Evolutionary conservation across 768 basidiomycete species (phyloP), one percentile per base, ranked within the genome.

Genomic region (Lenzites betulinus): DNA sequence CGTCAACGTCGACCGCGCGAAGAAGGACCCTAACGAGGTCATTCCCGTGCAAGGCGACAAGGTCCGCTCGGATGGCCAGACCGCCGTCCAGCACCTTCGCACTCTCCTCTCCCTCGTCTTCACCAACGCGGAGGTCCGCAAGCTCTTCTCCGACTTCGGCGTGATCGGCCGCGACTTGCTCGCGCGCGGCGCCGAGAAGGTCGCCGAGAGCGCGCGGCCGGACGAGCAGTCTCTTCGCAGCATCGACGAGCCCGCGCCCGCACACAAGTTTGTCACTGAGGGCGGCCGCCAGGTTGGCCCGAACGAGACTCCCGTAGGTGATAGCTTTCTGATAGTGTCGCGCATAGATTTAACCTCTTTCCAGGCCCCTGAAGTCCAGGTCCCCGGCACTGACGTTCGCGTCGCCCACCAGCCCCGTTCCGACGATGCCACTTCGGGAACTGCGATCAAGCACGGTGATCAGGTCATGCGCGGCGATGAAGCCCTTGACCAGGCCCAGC

Each of bases 121-220:
- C 65, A 96, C 95, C 72, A 98, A 98, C 77, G 89, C 90, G 0
- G 92, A 96, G 76, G 88, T 90, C 28, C 88, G 94, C 69, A 96
- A 97, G 72, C 86, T 97, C 41, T 74, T 95, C 54, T 82, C 84
- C 2, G 92, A 94, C 73, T 87, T 90, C 62, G 82, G 84, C 13
- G 71, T 88, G 60, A 86, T 93, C 53, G 90, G 91, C 0, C 88
- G 93, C 49, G 93, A 96, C 72, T 78, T 97, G 55, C 84, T 96
- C 64, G 84, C 92, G 5, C 65, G 65, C 35, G 83, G 83, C 20
- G 87, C 90, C 0, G 73, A 79, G 64, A 89, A 93, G 69, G 88
- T 83, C 11, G 90, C 91, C 5, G 81, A 83, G 43, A 71, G 71
- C 50, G 77, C 93, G 42, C 85, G 87, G 1, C 96, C 96, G 0